Evolutionary conservation across 2,329 filamentous ascomycete species (phyloP), one percentile per base, ranked within the genome.

Genomic region (Xenosphaeropsis pyriputrescens): DNA sequence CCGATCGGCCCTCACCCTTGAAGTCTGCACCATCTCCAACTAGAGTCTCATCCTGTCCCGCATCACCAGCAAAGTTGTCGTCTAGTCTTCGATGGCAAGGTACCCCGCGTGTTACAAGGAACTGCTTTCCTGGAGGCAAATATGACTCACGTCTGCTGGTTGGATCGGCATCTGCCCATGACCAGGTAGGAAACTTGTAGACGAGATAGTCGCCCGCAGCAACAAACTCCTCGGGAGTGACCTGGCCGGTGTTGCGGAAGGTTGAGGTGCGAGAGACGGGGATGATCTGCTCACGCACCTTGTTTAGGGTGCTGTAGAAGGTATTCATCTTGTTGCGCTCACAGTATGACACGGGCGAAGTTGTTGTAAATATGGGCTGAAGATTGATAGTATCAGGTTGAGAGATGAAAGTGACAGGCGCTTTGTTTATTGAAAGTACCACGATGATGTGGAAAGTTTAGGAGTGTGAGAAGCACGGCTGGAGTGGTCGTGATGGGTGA

Each of bases 111-210:
- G 91, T 95, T 32, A 96, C 82, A 29, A 98, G 72, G 54, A 86
- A 98, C 69, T 98, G 91, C 64, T 96, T 98, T 37, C 82, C 85
- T 0, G 77, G 63, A 1, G 91, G 91, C 4, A 98, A 75, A 55
- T 93, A 84, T 46, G 68, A 65, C 39, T 84, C 83, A 45, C 86
- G 80, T 57, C 85, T 84, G 43, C 74, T 70, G 2, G 79, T 73
- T n/a, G 78, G 75, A 39, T 89, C 83, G 47, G 89, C 88, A 51
- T 91, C 85, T 47, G 82, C 78, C 91, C 91, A 98, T 36, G 85
- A 82, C 91, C 91, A 98, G 41, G 89, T 93, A 7, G 89, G 91
- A 63, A 98, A 98, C 67, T 95, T 96, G 76, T 93, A 94, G 54
- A 94, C 88, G 29, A 98, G 77, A 58, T 96, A 98, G 65, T 98